Conservation (phyloP, 176 grass and related monocot genomes). For the Hyparrhenia diplandra region DNA sequence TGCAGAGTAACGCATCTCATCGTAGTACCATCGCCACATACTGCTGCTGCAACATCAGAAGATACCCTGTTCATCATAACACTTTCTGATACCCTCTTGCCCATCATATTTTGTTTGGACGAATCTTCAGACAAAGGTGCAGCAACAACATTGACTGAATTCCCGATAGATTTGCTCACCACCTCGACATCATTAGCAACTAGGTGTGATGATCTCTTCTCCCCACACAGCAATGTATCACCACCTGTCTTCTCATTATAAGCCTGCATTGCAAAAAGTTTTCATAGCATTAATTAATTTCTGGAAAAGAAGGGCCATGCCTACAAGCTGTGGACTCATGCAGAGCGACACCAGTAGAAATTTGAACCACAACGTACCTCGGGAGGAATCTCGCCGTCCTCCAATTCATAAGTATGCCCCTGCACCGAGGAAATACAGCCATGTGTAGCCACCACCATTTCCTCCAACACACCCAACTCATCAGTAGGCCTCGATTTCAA, state of each 20-base stretch:
- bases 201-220: not conserved
- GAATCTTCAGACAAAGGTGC: slow-evolving; percentile 9
- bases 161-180: not conserved
- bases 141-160: not conserved
- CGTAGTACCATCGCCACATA: not conserved
- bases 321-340: not conserved
- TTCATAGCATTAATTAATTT: not conserved
- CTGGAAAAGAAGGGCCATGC: not conserved
- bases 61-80: not conserved
- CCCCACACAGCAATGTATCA: not conserved
- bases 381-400: slow-evolving; percentile 4
- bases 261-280: not conserved
- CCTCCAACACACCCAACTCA: not conserved
- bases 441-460: not conserved
- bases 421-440: not conserved
- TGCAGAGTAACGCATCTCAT: not conserved
- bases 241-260: not conserved
- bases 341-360: not conserved
- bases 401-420: not conserved
- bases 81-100: not conserved
- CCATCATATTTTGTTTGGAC: not conserved
- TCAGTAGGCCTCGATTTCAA: not conserved
- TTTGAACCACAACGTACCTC: not conserved
- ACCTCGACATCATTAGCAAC: slow-evolving; percentile 4
- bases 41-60: not conserved